Base-by-base conservation (phyloP, 257 asterid genomes). In the Solanum rostratum region DNA sequence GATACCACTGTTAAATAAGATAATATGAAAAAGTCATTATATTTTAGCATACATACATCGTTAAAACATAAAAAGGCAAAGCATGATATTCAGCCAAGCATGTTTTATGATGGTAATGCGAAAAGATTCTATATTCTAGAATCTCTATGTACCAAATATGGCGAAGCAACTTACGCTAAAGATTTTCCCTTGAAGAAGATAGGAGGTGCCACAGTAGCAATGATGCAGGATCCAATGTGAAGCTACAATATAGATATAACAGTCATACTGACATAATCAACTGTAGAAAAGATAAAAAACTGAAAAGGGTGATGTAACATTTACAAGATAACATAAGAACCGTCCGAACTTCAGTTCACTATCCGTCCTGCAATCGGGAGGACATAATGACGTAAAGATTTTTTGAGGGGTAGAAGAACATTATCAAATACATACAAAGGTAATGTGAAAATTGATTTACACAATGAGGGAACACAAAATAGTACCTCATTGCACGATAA, bases 401-500 rank as follows among this genome's bases (percentile, higher is more conserved):
- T 24, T 0, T n/a, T n/a, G 81, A 5, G 15, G 49, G 60, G 81
- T 15, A 46, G 81, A 74, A 46, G 81, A 46, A 60, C 60, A 74
- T 74, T 0, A 74, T 39, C 53, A 14, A 81, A 59, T 60, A 60
- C 33, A 57, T 10, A 63, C 41, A 27, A 59, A 81, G 20, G 39
- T 57, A n/a, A 4, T 39, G 59, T 4, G 37, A 29, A 50, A 68
- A 39, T 39, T 15, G 24, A 22, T 74, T 46, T 6, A n/a, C 22
- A 14, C 7, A 22, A n/a, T n/a, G 14, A 46, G 5, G 65, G 86
- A 24, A 33, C 0, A 88, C 43, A 83, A 11, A 53, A 13, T 54
- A 54, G 85, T 92, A 95, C 99, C 96, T 93, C 93, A 90, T 91
- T 87, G 99, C 99, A 83, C 98, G 97, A 87, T 95, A 95, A 65